Percentiles rank a stretch among this genome's conserved stretches.
Evolutionary conservation across 164 flowering plant genomes (phyloP).

Genomic region (Tetrastigma voinierianum): DNA sequence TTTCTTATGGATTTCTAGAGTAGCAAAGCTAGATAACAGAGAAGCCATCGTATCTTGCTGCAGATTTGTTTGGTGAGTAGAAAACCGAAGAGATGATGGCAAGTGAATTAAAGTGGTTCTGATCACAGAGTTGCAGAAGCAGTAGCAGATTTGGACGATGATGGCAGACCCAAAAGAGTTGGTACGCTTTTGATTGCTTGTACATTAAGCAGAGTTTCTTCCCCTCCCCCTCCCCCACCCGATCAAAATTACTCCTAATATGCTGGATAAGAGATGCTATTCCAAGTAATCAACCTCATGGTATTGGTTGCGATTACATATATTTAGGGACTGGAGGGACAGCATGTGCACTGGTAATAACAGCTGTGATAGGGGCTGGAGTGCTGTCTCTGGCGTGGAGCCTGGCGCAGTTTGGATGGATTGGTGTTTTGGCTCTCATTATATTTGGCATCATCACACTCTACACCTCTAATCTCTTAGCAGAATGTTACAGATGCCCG

Average conservation of each 20-base stretch:
- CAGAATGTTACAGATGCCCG: conserved; percentile 52
- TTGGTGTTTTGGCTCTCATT: conserved; percentile 32
- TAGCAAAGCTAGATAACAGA: no score
- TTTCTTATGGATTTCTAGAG: no score
- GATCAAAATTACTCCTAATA: no score
- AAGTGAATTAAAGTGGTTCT: background rate
- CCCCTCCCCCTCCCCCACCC: no score
- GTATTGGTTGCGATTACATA: no score
- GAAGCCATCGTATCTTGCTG: no score
- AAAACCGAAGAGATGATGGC: background rate
- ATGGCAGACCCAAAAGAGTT: conserved; percentile 28
- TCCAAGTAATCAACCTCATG: no score
- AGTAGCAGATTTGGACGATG: conserved; percentile 23
- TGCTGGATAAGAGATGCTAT: no score
- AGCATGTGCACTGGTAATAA: conserved; percentile 51
- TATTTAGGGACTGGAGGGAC: conserved; percentile 46
- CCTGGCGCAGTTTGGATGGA: conserved; percentile 60
- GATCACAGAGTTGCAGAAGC: conserved; percentile 9
- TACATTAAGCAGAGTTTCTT: no score
- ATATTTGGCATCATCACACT: conserved; percentile 33
- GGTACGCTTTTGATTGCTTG: conserved; percentile 12
- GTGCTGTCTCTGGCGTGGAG: conserved; percentile 54
- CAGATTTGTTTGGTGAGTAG: no score
- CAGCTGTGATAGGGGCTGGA: conserved; percentile 54
- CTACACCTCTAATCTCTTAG: conserved; percentile 43